Percentiles rank a stretch among this genome's conserved stretches.
These are phyloP conservation scores for Melampsora americana DNA, from an alignment of 1,284 basidiomycete species.

Conservation along the genomic window DNA sequence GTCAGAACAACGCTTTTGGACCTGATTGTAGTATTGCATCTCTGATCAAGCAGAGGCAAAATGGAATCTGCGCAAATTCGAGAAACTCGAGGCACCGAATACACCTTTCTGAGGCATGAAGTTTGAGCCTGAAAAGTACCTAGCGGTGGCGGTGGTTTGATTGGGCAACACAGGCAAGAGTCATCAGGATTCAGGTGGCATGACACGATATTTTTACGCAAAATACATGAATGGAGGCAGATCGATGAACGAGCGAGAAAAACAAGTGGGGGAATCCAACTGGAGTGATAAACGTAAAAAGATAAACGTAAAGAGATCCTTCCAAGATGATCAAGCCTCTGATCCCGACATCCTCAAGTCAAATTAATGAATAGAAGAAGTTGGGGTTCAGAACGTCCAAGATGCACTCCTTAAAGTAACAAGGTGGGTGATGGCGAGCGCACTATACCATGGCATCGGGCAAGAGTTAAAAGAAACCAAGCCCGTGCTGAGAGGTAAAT, in stretches of 20 bases:
- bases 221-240: background rate
- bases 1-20: too few species aligned
- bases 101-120: constrained; percentile 16
- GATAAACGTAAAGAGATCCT: background rate
- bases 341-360: background rate
- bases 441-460: constrained; percentile 27
- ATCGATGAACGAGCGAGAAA: background rate
- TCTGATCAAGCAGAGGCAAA: too few species aligned
- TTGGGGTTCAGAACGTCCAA: constrained; percentile 22
- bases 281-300: background rate
- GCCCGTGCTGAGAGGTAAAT: constrained; percentile 25
- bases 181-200: background rate
- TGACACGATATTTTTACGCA: background rate
- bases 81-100: constrained; percentile 24
- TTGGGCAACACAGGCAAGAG: background rate
- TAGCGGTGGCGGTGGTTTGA: constrained; percentile 2
- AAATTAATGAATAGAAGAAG: background rate
- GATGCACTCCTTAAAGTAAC: constrained; percentile 25
- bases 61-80: constrained; percentile 15
- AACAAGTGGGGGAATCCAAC: too few species aligned
- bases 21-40: too few species aligned
- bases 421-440: constrained; percentile 34
- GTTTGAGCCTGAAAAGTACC: constrained; percentile 9
- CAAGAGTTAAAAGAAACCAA: background rate
- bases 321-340: background rate